Percentiles rank a stretch among this genome's conserved stretches.
phyloP scores from a whole-genome alignment of 495 filamentous ascomycete species.

The Lichina pygmaea region DNA sequence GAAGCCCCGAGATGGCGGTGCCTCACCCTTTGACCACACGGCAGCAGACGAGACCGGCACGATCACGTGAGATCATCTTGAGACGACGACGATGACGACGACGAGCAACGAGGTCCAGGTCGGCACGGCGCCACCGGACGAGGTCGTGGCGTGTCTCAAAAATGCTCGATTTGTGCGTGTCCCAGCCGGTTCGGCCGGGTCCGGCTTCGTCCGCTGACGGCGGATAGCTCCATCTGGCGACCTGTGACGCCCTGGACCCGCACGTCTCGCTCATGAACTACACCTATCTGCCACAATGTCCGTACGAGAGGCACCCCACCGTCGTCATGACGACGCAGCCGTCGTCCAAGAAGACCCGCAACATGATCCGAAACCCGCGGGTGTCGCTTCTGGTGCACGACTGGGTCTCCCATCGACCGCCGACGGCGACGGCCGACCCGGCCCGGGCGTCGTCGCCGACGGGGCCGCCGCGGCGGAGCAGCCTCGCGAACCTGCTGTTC shows the following conservation, averaged over 20 bases:
- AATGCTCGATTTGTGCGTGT: constrained; percentile 72
- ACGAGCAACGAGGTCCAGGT: constrained; percentile 6
- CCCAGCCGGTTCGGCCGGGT: background rate
- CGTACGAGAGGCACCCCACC: constrained; percentile 40
- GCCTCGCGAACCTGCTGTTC: constrained; percentile 53
- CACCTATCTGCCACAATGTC: constrained; percentile 74
- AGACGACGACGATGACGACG: no score
- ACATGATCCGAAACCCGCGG: constrained; percentile 64
- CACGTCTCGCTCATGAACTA: constrained; percentile 98
- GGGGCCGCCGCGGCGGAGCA: constrained; percentile 28
- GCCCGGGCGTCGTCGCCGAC: constrained; percentile 30
- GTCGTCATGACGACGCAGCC: constrained; percentile 91
- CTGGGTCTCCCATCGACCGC: constrained; percentile 87
- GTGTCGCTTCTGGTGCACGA: constrained; percentile 93
- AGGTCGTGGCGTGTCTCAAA: constrained; percentile 73
- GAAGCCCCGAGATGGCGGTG: no score
- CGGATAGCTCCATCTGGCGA: constrained; percentile 73
- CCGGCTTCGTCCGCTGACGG: background rate
- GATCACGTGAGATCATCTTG: no score
- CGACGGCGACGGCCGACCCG: constrained; percentile 20
- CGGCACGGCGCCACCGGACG: constrained; percentile 40
- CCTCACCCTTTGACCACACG: no score
- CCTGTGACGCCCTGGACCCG: constrained; percentile 52
- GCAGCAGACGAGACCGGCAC: no score
- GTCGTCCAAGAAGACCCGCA: constrained; percentile 65